These are phyloP conservation scores for Ophiostoma perfectum DNA, from an alignment of 2,329 filamentous ascomycete species.

Conservation along the genomic window DNA sequence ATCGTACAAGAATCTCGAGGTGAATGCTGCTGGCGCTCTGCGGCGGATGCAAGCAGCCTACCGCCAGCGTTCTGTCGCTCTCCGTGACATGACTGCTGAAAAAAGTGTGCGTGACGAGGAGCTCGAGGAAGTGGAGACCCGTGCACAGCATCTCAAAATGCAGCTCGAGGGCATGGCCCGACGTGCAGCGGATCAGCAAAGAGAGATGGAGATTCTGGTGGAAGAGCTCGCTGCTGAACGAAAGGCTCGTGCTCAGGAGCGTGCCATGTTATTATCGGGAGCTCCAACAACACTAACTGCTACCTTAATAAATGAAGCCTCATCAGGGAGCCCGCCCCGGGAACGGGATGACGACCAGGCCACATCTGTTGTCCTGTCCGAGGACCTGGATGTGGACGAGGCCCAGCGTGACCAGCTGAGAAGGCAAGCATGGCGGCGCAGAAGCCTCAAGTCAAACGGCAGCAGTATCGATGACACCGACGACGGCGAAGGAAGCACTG, in stretches of 20 bases:
- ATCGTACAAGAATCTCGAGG: slow-evolving; percentile 56
- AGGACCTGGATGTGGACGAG: slow-evolving; percentile 48
- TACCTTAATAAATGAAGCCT: not conserved
- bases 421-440: slow-evolving; percentile 29
- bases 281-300: slow-evolving; percentile 19
- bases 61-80: slow-evolving; percentile 45
- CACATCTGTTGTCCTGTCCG: slow-evolving; percentile 36
- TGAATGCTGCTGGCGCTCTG: slow-evolving; percentile 52
- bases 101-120: slow-evolving; percentile 51
- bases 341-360: slow-evolving; percentile 18
- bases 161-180: slow-evolving; percentile 57
- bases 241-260: slow-evolving; percentile 40
- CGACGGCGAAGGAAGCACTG: slow-evolving; percentile 31
- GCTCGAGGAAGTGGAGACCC: slow-evolving; percentile 50
- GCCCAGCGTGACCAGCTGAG: slow-evolving; percentile 33
- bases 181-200: slow-evolving; percentile 50
- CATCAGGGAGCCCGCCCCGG: not conserved
- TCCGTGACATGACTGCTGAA: slow-evolving; percentile 49
- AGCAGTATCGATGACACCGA: slow-evolving; percentile 43
- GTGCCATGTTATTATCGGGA: slow-evolving; percentile 31
- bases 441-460: slow-evolving; percentile 42
- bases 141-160: slow-evolving; percentile 49
- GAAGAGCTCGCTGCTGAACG: slow-evolving; percentile 48
- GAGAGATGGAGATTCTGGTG: slow-evolving; percentile 40
- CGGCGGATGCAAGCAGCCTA: slow-evolving; percentile 55